These are phyloP conservation scores for Calonectria pseudoturangicola DNA, from an alignment of 2,329 filamentous ascomycete genomes.

Conservation along the genomic window DNA sequence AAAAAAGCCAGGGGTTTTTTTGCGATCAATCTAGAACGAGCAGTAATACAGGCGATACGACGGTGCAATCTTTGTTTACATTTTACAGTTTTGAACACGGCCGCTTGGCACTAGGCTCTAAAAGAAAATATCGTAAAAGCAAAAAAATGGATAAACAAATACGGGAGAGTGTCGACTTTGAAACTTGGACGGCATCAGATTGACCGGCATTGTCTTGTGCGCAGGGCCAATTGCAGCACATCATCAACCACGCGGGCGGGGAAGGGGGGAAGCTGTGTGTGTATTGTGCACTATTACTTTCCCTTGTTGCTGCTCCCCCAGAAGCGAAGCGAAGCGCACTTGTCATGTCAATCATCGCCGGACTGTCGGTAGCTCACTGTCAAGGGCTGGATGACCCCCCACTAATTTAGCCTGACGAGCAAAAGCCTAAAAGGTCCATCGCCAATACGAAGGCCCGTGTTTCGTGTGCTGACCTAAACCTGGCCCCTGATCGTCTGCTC, in stretches of 20 bases:
- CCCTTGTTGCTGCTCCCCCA: neutral
- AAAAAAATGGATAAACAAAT: neutral
- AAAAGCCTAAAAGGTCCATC: conserved; percentile 11
- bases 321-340: neutral
- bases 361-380: conserved; percentile 18
- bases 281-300: neutral
- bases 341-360: conserved; percentile 14
- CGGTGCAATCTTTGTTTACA: conserved; percentile 25
- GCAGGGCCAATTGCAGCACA: neutral
- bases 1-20: conserved; percentile 10
- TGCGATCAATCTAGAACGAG: conserved; percentile 27
- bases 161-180: conserved; percentile 1
- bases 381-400: neutral
- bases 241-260: too few relatives aligned
- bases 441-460: conserved; percentile 26
- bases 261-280: neutral
- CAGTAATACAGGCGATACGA: conserved; percentile 19
- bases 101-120: neutral
- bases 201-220: neutral
- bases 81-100: conserved; percentile 2
- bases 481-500: conserved; percentile 6
- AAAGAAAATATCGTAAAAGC: neutral
- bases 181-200: neutral
- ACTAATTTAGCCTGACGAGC: neutral
- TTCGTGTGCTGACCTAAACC: conserved; percentile 33